Evolutionary conservation across 2,329 filamentous ascomycete genomes (phyloP).

Genomic region (Davidsoniella australis): DNA sequence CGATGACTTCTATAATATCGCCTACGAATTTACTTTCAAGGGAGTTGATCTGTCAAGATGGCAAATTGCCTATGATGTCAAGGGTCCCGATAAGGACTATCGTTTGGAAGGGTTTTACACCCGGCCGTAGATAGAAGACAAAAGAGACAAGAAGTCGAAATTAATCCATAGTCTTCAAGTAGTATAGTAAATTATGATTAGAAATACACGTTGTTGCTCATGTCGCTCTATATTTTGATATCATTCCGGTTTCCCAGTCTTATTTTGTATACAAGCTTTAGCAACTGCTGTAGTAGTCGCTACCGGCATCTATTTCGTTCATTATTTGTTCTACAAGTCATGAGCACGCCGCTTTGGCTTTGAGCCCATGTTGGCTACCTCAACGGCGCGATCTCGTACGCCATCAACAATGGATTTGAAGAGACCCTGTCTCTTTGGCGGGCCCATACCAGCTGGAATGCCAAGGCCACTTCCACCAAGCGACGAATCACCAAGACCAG

Average conservation of each 20-base stretch:
- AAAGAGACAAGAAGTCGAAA: not conserved
- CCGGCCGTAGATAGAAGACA: slow-evolving; percentile 16
- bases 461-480: not conserved
- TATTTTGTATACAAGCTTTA: no score
- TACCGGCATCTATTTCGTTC: no score
- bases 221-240: no score
- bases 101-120: slow-evolving; percentile 37
- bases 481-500: not conserved
- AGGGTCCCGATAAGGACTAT: slow-evolving; percentile 60
- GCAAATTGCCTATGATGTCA: slow-evolving; percentile 46
- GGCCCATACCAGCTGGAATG: not conserved
- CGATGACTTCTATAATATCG: slow-evolving; percentile 53
- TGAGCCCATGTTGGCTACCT: slow-evolving; percentile 1
- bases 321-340: slow-evolving; percentile 1
- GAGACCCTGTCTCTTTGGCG: slow-evolving; percentile 42
- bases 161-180: no score
- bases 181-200: no score
- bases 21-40: slow-evolving; percentile 48
- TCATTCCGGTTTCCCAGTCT: no score
- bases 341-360: not conserved
- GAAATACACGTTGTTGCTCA: no score
- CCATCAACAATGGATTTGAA: slow-evolving; percentile 46
- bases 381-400: not conserved
- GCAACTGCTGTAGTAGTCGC: no score
- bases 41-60: slow-evolving; percentile 40